A percentile compares a stretch with the other conserved stretches of the same genome.
Evolutionary conservation across 2,329 filamentous ascomycete genomes (phyloP).

Genomic region (Neopestalotiopsis sp.): DNA sequence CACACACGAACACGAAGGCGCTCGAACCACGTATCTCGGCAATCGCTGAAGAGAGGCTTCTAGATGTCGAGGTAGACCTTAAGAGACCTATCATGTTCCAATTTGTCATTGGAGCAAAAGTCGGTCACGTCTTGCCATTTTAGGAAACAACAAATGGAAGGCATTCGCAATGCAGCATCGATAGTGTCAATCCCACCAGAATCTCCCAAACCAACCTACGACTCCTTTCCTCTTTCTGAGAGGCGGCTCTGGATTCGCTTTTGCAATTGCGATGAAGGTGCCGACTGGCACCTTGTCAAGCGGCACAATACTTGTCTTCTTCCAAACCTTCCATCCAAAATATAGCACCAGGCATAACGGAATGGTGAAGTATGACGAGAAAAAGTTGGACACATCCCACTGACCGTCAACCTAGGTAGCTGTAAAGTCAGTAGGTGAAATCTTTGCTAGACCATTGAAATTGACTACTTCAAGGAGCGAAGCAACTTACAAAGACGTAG

Average conservation of each 20-base stretch:
- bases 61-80: background rate
- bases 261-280: slow-evolving; percentile 17
- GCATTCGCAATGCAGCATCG: background rate
- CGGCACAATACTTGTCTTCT: slow-evolving; percentile 16
- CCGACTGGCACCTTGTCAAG: slow-evolving; percentile 19
- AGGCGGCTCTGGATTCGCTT: slow-evolving; percentile 19
- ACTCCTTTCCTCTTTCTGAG: slow-evolving; percentile 3
- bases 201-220: slow-evolving; percentile 11
- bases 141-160: too few relatives aligned
- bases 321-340: slow-evolving; percentile 24
- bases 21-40: background rate
- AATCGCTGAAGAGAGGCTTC: background rate
- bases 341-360: slow-evolving; percentile 25
- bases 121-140: too few relatives aligned
- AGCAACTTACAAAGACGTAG: slow-evolving; percentile 24
- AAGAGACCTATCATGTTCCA: too few relatives aligned
- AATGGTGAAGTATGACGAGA: slow-evolving; percentile 44
- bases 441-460: background rate
- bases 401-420: slow-evolving; percentile 29
- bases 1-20: too few relatives aligned
- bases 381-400: slow-evolving; percentile 36
- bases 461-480: background rate
- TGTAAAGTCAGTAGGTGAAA: background rate
- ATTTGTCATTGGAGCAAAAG: too few relatives aligned
- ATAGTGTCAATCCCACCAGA: slow-evolving; percentile 8